These are phyloP conservation scores for Vanrija sp. DNA, from an alignment of 1,284 basidiomycete species.

Conservation along the genomic window DNA sequence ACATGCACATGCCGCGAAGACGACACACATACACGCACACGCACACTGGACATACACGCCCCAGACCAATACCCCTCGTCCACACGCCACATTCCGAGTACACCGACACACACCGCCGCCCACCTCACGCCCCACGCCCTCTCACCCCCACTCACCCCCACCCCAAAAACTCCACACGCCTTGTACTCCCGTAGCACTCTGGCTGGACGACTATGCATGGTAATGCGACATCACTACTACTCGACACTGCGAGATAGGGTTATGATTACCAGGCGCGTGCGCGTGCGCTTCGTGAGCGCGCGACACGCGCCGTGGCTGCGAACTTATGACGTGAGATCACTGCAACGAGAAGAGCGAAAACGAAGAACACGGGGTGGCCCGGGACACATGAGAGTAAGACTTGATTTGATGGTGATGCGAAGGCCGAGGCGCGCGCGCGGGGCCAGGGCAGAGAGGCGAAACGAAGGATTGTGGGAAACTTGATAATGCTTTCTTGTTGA, in stretches of 20 bases:
- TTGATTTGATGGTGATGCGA: background rate
- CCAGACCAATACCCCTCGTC: too few species aligned
- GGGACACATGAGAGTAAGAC: background rate
- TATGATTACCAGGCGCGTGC: too few species aligned
- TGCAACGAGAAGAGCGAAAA: slow-evolving; percentile 18
- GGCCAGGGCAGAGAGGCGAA: background rate
- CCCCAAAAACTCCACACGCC: too few species aligned
- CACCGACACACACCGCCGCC: background rate
- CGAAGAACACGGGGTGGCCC: slow-evolving; percentile 5
- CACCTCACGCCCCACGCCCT: too few species aligned
- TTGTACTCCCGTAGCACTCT: too few species aligned
- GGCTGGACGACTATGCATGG: too few species aligned
- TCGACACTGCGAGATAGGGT: too few species aligned
- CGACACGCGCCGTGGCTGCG: background rate
- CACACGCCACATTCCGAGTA: background rate
- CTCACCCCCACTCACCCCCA: background rate
- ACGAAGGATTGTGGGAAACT: background rate
- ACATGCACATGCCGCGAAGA: background rate
- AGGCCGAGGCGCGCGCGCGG: too few species aligned
- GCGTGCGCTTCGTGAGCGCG: background rate
- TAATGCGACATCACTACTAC: too few species aligned
- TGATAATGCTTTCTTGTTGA: background rate
- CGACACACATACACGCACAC: background rate
- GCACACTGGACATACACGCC: background rate
- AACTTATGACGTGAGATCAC: slow-evolving; percentile 2